Evolutionary conservation across 805 yeast genomes (phyloP), one percentile per base, ranked within the genome.

Genomic region (Sugiyamaella mastotermitis): DNA sequence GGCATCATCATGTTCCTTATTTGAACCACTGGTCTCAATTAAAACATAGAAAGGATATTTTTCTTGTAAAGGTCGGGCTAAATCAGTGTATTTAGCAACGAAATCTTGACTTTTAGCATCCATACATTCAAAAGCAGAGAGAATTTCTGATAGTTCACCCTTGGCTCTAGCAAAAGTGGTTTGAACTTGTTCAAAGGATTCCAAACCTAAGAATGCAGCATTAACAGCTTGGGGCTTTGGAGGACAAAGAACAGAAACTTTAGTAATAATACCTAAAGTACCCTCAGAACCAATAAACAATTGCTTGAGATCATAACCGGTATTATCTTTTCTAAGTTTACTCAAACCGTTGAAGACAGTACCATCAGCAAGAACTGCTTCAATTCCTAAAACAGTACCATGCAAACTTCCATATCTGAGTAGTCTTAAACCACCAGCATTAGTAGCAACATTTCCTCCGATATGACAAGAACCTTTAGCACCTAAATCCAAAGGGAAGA

Each of bases 391-490:
- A 0, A 88, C 95, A 16, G 86, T 67, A 3, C 97, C 97, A 56
- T 90, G 97, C 48, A 88, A 71, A 4, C 95, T 84, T 2, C 97
- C 97, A 57, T 86, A 88, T 50, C 95, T 72, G 45, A 88, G 64
- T 35, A 88, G 68, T 55, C 97, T 69, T 51, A 88, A 71, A 1
- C 97, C 97, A 55, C 97, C 97, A 4, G 97, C 97, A 58, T 90
- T 90, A 14, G 96, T 86, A 14, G 96, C 95, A 31, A 86, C 90
- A 38, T 80, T 83, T 48, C 97, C 97, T 50, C 97, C 97, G 45
- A 90, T 80, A 51, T 85, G 95, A 58, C 97, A 90, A 1, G 96
- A 85, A 10, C 97, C 97, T 64, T 88, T 88, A 26, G 97, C 97
- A 41, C 97, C 97, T 45, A 88, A 66, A 58, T 88, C 97, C 36